Base-by-base conservation (phyloP, 768 basidiomycete species). In the Lactifluus volemus region DNA sequence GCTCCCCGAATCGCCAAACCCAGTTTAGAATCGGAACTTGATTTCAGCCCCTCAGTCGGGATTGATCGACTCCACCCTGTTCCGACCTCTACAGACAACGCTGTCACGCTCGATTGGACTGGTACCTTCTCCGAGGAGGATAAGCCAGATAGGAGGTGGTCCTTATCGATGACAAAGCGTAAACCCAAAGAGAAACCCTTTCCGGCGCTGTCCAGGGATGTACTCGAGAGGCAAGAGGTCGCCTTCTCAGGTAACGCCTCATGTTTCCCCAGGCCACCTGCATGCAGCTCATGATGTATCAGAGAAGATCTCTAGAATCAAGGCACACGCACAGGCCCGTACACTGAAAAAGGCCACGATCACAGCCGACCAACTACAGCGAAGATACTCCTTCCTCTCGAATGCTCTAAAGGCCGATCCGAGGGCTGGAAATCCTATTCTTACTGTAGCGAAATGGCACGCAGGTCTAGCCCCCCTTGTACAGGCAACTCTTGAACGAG, bases 21-120 rank as follows among this genome's bases (percentile, higher is more conserved):
- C 32, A 68, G 66, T 54, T 42, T 60, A 2, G 73, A 74, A 36
- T 73, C 74, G 2, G 86, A 88, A 47, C 76, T 88, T 29, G 87
- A 89, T 69, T 89, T 87, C 68, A 82, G 85, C 65, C 86, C 87
- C 25, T 83, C 84, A 0, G 81, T 81, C 7, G 78, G 79, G 19
- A 65, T 73, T 34, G 70, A 68, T 11, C 75, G 75, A 38, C 67
- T 68, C 3, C 86, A 89, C 67, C 89, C 89, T 12, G 80, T 90
- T 9, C 88, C 88, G 0, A 72, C 80, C 6, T 89, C 88, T 8
- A 77, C 78, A 6, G 81, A 89, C 68, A 83, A 85, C 58, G 89
- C 88, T 5, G 73, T 75, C 30, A 86, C 86, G 1, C 72, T 90
- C 39, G 89, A 91, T 67, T 91, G 89, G 89, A 78, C 81, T n/a